Evolutionary conservation across 192 early-diverging fungal genomes (phyloP), one percentile per base, ranked within the genome.

Genomic region (Backusella psychrophila): DNA sequence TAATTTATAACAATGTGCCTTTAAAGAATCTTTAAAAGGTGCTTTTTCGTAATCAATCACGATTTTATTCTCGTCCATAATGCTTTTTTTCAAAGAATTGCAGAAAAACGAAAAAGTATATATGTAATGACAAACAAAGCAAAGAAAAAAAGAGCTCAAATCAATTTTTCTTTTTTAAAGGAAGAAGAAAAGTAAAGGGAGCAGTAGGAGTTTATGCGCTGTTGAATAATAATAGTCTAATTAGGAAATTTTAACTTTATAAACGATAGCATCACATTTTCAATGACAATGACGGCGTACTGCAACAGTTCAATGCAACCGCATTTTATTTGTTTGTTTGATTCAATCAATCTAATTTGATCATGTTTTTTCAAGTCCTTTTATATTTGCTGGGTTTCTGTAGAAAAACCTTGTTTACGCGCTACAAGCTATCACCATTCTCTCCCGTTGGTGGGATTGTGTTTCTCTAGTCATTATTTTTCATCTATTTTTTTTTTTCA

Each of bases 261-360:
- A 63, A 29, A 63, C 56, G 56, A 63, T 63, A 63, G 9, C 8
- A 63, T 63, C 56, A 63, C 56, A 63, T 29, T 63, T 63, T 63
- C 26, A 63, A 63, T 14, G 56, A 63, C 56, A 63, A 63, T 63
- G 56, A 29, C 26, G 23, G 56, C 11, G 56, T 23, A 11, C 56
- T 63, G 23, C 26, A 63, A 63, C 4, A 63, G 26, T 23, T 63
- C 29, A 29, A 63, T 63, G 9, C 21, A 63, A 49, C 29, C 26
- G 56, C 56, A 14, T 63, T 49, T 63, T 63, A 23, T 63, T 63
- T 63, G 23, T 59, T 26, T 23, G 4, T 29, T 63, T 29, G 21
- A 31, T 29, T 63, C 56, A 63, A 63, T 63, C 56, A 63, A 63
- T 14, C 21, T 29, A 29, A 23, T 12, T 63, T 14, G 23, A 26